These are phyloP conservation scores for Suillus decipiens DNA, from an alignment of 768 basidiomycete genomes.

Conservation along the genomic window DNA sequence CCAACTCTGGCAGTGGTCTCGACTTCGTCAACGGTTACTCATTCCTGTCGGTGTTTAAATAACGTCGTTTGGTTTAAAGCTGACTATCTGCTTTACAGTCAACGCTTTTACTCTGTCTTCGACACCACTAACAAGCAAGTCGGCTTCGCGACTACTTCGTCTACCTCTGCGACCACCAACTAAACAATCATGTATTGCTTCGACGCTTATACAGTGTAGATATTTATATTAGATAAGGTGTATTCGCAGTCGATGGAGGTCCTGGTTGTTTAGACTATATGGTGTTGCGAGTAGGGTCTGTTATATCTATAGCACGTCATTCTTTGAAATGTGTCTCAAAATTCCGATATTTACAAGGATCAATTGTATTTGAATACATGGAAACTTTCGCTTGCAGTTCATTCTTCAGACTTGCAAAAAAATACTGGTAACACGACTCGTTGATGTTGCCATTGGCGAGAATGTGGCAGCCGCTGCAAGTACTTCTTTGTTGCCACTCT, in stretches of 20 bases:
- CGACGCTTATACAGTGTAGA: background rate
- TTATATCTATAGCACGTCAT: background rate
- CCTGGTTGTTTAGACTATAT: background rate
- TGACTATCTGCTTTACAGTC: constrained; percentile 9
- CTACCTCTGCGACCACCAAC: constrained; percentile 24
- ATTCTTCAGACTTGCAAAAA: background rate
- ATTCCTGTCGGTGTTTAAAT: constrained; percentile 18
- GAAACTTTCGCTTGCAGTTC: background rate
- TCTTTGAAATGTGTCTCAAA: background rate
- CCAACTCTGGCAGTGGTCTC: constrained; percentile 16
- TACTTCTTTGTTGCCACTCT: too few relatives aligned
- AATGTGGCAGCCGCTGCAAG: too few relatives aligned
- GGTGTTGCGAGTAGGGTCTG: background rate
- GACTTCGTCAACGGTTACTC: constrained; percentile 28
- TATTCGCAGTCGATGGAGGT: background rate
- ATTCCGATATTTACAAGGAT: background rate
- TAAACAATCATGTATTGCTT: background rate
- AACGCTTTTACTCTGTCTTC: constrained; percentile 43
- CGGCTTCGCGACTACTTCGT: constrained; percentile 39
- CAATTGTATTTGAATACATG: background rate
- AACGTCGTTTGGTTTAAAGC: background rate
- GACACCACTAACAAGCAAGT: constrained; percentile 37
- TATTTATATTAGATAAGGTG: background rate
- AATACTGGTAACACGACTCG: background rate
- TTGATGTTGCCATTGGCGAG: background rate